These are phyloP conservation scores for Sungouiozyma ichnusensis DNA, from an alignment of 805 yeast genomes.

Conservation along the genomic window DNA sequence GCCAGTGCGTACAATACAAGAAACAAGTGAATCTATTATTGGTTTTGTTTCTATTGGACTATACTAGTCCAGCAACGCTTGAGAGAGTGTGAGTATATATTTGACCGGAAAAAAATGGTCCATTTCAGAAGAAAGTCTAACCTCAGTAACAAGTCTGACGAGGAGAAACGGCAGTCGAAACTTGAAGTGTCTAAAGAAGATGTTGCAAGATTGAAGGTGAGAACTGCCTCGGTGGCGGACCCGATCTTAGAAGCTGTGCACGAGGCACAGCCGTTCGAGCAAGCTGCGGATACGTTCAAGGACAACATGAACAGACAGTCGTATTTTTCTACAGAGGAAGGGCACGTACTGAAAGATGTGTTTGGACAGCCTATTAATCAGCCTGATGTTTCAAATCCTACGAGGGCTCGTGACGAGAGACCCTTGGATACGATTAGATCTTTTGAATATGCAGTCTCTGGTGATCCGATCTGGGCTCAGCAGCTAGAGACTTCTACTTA, in stretches of 20 bases:
- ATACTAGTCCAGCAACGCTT: no score
- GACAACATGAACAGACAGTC: slow-evolving; percentile 32
- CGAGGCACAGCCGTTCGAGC: slow-evolving; percentile 93
- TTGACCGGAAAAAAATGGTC: slow-evolving; percentile 32
- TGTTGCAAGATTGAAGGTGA: slow-evolving; percentile 45
- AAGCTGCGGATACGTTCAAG: slow-evolving; percentile 31
- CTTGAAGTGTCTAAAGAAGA: slow-evolving; percentile 41
- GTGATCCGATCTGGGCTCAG: slow-evolving; percentile 63
- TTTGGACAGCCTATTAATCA: slow-evolving; percentile 73
- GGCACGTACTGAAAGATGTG: slow-evolving; percentile 50
- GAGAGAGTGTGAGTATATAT: no score
- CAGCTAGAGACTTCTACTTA: slow-evolving; percentile 67
- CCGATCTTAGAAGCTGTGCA: slow-evolving; percentile 90
- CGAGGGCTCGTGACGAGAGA: slow-evolving; percentile 87
- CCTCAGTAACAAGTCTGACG: slow-evolving; percentile 19
- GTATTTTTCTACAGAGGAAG: slow-evolving; percentile 29
- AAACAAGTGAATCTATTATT: no score
- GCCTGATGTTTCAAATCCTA: slow-evolving; percentile 88
- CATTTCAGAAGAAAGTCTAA: slow-evolving; percentile 33
- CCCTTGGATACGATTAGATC: slow-evolving; percentile 93
- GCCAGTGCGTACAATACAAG: no score
- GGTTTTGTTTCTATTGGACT: no score
- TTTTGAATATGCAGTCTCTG: slow-evolving; percentile 85
- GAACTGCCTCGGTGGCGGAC: slow-evolving; percentile 67
- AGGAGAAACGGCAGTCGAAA: slow-evolving; percentile 24